Base-by-base conservation (phyloP, 768 basidiomycete genomes). In the Tricholoma sp. region DNA sequence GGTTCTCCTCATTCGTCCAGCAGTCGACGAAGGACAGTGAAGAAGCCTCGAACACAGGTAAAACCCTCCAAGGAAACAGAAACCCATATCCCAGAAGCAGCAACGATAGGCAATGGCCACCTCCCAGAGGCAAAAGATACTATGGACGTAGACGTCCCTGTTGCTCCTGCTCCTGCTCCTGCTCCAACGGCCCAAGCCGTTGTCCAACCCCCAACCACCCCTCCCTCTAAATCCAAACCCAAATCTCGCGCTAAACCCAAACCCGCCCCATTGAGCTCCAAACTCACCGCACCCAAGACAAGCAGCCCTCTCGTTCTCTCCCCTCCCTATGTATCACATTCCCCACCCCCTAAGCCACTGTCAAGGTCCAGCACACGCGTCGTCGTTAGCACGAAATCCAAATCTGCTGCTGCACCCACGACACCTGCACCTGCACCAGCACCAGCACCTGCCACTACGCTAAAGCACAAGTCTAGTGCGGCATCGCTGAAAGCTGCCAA, bases 251-350 rank as follows among this genome's bases (percentile, higher is more conserved):
- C 64, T 22, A 64, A 63, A 55, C 54, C 64, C n/a, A 63, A 60
- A 43, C 49, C 59, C 6, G 29, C 34, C 7, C 56, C 31, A 10
- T 41, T 50, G 50, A 21, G 21, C n/a, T 45, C 55, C 43, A 56
- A 22, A 18, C 51, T 41, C 50, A 57, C 59, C 4, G 41, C 55
- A 19, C 59, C 59, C 5, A 63, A 59, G 29, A 59, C 62, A n/a
- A 63, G 59, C 43, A 69, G 67, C 41, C 67, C 68, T 2, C 63
- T 69, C 21, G 56, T 69, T 54, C 56, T 68, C 56, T 50, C 58
- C 47, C 39, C 60, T 6, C 52, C 59, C 24, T 55, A 61, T 31
- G 29, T 45, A 39, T 60, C 59, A 11, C 43, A 58, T 32, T 27
- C 47, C 34, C 34, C 45, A 4, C 54, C 60, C 9, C 59, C 59